Evolutionary conservation across 805 yeast species (phyloP).

Genomic region (Kodamaea leandrae): DNA sequence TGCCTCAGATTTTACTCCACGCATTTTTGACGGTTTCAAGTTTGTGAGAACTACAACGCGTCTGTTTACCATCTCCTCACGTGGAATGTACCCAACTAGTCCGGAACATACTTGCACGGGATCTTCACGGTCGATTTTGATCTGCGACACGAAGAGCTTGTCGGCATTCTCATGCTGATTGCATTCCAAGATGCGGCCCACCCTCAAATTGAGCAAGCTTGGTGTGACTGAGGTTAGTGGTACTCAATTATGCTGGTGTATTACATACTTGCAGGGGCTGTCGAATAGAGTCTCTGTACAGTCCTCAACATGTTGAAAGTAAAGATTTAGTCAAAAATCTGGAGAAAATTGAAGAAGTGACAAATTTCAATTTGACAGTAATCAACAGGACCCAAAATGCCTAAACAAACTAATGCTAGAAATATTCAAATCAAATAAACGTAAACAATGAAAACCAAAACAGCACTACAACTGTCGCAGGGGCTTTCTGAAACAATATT

Average conservation of each 20-base stretch:
- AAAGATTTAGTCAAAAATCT: too few relatives aligned
- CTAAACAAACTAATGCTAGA: too few relatives aligned
- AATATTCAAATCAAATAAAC: too few relatives aligned
- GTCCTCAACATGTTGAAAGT: too few relatives aligned
- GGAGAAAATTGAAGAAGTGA: too few relatives aligned
- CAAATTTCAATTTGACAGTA: too few relatives aligned
- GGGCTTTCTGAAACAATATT: too few relatives aligned
- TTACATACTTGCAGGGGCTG: constrained; percentile 2
- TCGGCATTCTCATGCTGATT: constrained; percentile 56
- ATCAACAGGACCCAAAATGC: too few relatives aligned
- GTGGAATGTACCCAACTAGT: constrained; percentile 44
- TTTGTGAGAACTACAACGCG: constrained; percentile 55
- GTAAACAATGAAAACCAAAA: too few relatives aligned
- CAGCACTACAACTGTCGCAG: too few relatives aligned
- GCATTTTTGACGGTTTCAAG: constrained; percentile 58
- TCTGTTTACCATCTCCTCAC: constrained; percentile 34
- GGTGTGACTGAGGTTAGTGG: constrained; percentile 18
- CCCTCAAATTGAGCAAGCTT: constrained; percentile 27
- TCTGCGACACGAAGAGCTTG: constrained; percentile 53
- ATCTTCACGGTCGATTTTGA: constrained; percentile 26
- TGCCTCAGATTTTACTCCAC: constrained; percentile 61
- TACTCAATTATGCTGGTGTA: background rate
- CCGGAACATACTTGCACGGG: constrained; percentile 59
- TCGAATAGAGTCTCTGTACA: background rate
- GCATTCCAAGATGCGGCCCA: constrained; percentile 50